Conservation (phyloP, 1,139 yeast genomes). For the Saccharomycopsis phalli region DNA sequence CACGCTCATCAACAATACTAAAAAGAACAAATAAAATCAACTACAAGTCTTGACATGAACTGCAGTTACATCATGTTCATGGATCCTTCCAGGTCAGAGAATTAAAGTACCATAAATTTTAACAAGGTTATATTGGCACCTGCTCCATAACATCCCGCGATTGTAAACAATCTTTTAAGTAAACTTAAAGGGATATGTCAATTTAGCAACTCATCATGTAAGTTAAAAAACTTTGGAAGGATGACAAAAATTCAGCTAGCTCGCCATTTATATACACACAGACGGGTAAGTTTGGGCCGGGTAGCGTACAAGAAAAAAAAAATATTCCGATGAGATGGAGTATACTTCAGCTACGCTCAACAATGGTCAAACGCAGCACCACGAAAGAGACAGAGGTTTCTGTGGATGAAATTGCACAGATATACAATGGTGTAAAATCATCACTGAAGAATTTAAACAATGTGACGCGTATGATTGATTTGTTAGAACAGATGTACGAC, state of each 20-base stretch:
- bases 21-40: too few relatives aligned
- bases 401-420: conserved; percentile 6
- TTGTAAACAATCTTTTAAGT: neutral
- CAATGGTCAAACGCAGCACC: too few relatives aligned
- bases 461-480: conserved; percentile 37
- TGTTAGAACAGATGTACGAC: conserved; percentile 22
- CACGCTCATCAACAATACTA: too few relatives aligned
- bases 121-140: conserved; percentile 18
- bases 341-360: neutral
- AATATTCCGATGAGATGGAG: neutral
- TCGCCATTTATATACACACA: too few relatives aligned
- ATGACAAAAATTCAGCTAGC: too few relatives aligned
- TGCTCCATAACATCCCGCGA: conserved; percentile 16
- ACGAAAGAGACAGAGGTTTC: neutral
- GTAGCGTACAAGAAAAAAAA: neutral
- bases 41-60: too few relatives aligned
- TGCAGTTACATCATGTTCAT: too few relatives aligned
- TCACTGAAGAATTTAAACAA: conserved; percentile 45
- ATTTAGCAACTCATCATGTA: conserved; percentile 17
- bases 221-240: conserved; percentile 19
- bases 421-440: conserved; percentile 3
- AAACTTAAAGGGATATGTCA: conserved; percentile 15
- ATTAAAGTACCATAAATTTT: conserved; percentile 5
- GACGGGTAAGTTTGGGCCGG: neutral
- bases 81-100: conserved; percentile 15